Evolutionary conservation across 495 filamentous ascomycete genomes (phyloP).

Genomic region (Pyrenula massariospora): DNA sequence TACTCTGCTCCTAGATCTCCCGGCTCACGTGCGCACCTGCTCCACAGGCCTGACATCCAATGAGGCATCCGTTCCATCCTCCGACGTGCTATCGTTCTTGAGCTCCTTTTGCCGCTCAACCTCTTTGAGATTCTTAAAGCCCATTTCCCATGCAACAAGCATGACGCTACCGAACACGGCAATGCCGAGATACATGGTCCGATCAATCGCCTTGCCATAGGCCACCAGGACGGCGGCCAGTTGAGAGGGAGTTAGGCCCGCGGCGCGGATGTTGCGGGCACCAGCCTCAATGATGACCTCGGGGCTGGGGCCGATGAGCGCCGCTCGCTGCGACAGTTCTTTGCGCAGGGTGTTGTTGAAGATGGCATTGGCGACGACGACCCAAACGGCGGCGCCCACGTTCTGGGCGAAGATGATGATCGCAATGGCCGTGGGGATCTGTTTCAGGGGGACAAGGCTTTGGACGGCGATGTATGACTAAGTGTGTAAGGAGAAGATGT

Average conservation of each 20-base stretch:
- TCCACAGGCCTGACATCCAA: conserved; percentile 11
- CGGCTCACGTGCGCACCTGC: conserved; percentile 11
- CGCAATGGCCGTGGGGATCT: conserved; percentile 40
- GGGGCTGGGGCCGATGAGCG: conserved; percentile 27
- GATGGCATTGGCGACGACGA: conserved; percentile 46
- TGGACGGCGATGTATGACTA: neutral
- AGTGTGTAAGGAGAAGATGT: conserved; percentile 30
- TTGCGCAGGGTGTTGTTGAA: conserved; percentile 44
- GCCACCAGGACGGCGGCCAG: conserved; percentile 41
- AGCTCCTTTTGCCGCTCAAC: conserved; percentile 13
- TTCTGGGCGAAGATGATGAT: conserved; percentile 57
- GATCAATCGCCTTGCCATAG: conserved; percentile 39
- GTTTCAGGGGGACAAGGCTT: neutral
- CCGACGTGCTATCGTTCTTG: conserved; percentile 10
- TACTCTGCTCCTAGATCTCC: conserved; percentile 10
- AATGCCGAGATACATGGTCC: conserved; percentile 8
- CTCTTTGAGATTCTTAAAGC: conserved; percentile 11
- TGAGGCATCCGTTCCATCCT: conserved; percentile 9
- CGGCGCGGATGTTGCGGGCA: conserved; percentile 38
- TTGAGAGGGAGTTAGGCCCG: conserved; percentile 23
- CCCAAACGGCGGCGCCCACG: conserved; percentile 54
- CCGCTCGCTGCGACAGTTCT: conserved; percentile 30
- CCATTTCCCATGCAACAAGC: conserved; percentile 13
- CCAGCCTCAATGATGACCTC: conserved; percentile 48
- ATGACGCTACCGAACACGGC: conserved; percentile 12